These are phyloP conservation scores for Camelina hispida DNA, from an alignment of 345 rosid genomes.

Conservation along the genomic window DNA sequence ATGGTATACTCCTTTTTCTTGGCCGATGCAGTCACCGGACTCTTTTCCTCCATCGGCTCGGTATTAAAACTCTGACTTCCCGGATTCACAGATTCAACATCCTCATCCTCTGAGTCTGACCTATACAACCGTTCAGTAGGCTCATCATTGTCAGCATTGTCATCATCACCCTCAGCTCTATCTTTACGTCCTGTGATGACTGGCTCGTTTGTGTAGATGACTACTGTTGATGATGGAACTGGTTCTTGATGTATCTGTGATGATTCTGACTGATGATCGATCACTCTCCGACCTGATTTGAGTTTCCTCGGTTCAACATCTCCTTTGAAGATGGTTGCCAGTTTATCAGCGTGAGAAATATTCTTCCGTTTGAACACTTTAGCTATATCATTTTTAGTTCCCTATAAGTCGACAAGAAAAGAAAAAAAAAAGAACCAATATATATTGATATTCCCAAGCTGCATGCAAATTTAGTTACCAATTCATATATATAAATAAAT, in stretches of 20 bases:
- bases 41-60: constrained; percentile 18
- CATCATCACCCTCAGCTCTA: background rate
- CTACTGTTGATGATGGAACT: background rate
- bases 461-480: too few species aligned
- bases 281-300: too few species aligned
- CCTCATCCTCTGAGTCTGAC: background rate
- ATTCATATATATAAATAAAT: too few species aligned
- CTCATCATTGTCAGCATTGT: background rate
- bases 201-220: background rate
- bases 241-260: background rate
- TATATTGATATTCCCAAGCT: too few species aligned
- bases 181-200: too few species aligned
- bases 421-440: too few species aligned
- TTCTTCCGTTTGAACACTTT: background rate
- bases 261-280: too few species aligned
- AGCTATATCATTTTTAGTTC: background rate
- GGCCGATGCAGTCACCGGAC: constrained; percentile 22
- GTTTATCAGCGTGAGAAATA: background rate
- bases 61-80: too few species aligned
- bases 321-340: background rate
- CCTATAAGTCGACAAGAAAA: background rate
- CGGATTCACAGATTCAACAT: too few species aligned
- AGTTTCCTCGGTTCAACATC: background rate
- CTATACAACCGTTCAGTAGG: background rate
- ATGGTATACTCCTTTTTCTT: constrained; percentile 44